phyloP scores from a whole-genome alignment of 768 basidiomycete species.

The Pleurotus tuber-regium region DNA sequence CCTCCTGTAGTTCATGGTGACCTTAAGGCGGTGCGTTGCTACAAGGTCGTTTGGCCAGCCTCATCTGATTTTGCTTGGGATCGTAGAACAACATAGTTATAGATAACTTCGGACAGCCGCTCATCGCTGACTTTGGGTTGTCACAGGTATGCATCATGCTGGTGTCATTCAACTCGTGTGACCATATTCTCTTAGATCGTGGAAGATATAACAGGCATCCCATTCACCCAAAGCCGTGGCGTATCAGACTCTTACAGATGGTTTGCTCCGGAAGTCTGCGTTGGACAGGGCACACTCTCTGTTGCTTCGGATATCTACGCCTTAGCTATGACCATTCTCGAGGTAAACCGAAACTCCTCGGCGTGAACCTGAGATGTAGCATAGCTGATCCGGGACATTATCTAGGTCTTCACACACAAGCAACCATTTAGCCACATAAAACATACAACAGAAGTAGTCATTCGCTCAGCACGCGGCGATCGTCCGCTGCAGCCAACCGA shows the following conservation, averaged over 20 bases:
- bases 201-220: slow-evolving; percentile 55
- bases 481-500: slow-evolving; percentile 16
- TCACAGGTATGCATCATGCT: slow-evolving; percentile 35
- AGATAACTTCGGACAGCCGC: slow-evolving; percentile 38
- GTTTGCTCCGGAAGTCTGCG: slow-evolving; percentile 56
- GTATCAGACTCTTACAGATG: slow-evolving; percentile 46
- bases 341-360: slow-evolving; percentile 30
- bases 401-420: slow-evolving; percentile 51
- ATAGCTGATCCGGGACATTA: neutral
- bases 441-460: slow-evolving; percentile 51
- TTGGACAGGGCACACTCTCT: slow-evolving; percentile 46
- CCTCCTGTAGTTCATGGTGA: slow-evolving; percentile 56
- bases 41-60: slow-evolving; percentile 1
- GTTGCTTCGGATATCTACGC: slow-evolving; percentile 52
- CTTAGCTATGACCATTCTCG: slow-evolving; percentile 55
- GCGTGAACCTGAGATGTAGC: neutral
- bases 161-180: neutral
- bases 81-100: slow-evolving; percentile 49
- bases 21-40: slow-evolving; percentile 43
- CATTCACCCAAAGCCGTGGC: slow-evolving; percentile 51
- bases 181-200: slow-evolving; percentile 36
- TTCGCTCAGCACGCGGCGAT: slow-evolving; percentile 27
- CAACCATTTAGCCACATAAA: slow-evolving; percentile 50
- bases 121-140: slow-evolving; percentile 58
- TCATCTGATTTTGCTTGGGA: neutral